These are phyloP conservation scores for Hansfordia pulvinata DNA, from an alignment of 2,329 filamentous ascomycete species.

Conservation along the genomic window DNA sequence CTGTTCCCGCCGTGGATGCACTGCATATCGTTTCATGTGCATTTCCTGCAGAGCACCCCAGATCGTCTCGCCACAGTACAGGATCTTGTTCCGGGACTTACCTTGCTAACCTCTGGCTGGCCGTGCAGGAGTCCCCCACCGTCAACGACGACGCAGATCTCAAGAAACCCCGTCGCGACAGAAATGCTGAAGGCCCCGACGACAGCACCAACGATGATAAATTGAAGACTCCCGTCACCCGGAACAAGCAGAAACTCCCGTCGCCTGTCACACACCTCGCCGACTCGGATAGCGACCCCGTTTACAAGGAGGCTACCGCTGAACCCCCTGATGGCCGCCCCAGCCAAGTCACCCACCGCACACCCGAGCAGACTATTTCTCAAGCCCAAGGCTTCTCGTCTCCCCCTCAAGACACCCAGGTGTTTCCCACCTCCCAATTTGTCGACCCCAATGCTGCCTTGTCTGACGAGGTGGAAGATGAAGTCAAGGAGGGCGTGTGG, in stretches of 20 bases:
- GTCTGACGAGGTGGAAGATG: conserved; percentile 74
- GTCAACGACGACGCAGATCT: conserved; percentile 45
- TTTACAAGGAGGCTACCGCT: conserved; percentile 54
- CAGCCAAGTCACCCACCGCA: conserved; percentile 38
- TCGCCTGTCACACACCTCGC: conserved; percentile 60
- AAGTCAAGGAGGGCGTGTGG: conserved; percentile 79
- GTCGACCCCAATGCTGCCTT: conserved; percentile 58
- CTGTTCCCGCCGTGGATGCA: conserved; percentile 10
- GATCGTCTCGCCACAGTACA: no score
- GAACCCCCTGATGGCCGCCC: conserved; percentile 51
- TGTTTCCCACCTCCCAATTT: conserved; percentile 58
- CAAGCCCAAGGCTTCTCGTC: conserved; percentile 33
- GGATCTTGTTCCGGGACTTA: no score
- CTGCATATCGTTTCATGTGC: no score
- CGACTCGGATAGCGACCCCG: conserved; percentile 37
- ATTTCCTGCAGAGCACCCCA: no score
- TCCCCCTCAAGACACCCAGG: conserved; percentile 50
- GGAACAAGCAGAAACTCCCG: conserved; percentile 55
- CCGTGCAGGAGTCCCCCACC: conserved; percentile 48
- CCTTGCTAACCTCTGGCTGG: conserved; percentile 11
- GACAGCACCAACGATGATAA: conserved; percentile 20
- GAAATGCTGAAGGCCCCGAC: conserved; percentile 48
- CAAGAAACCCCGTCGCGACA: conserved; percentile 77
- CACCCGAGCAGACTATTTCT: conserved; percentile 31
- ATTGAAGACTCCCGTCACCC: conserved; percentile 44